phyloP scores from a whole-genome alignment of 805 yeast genomes.

The Myxozyma vanderwaltii region DNA sequence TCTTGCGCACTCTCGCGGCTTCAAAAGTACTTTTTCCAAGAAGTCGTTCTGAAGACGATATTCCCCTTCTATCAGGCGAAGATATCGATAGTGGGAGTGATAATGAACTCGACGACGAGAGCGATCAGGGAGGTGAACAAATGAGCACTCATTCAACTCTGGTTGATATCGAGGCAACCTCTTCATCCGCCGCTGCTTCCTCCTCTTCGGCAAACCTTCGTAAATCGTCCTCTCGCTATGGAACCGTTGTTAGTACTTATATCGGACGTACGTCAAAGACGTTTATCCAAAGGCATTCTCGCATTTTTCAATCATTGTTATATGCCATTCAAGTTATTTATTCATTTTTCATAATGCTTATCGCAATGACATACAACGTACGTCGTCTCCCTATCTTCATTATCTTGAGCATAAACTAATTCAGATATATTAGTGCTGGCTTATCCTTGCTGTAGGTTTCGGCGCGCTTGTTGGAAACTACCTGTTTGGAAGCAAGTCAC shows the following conservation, averaged over 20 bases:
- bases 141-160: constrained; percentile 3
- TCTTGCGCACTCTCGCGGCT: constrained; percentile 42
- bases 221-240: neutral
- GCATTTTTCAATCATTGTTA: constrained; percentile 37
- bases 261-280: neutral
- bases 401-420: neutral
- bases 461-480: constrained; percentile 70
- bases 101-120: neutral
- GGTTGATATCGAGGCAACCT: neutral
- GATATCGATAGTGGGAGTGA: neutral
- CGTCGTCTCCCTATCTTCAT: constrained; percentile 6
- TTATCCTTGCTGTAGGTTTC: constrained; percentile 67
- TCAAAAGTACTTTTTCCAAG: neutral
- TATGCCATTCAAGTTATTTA: constrained; percentile 71
- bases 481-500: neutral
- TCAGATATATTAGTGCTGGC: constrained; percentile 56
- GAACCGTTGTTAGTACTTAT: neutral
- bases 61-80: neutral
- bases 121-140: neutral
- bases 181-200: neutral
- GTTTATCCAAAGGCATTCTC: constrained; percentile 1
- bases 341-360: constrained; percentile 52
- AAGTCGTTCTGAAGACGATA: neutral
- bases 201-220: neutral
- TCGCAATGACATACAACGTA: constrained; percentile 75